Evolutionary conservation across 2,329 filamentous ascomycete genomes (phyloP), one percentile per base, ranked within the genome.

Genomic region (Elsinoe necatrix): DNA sequence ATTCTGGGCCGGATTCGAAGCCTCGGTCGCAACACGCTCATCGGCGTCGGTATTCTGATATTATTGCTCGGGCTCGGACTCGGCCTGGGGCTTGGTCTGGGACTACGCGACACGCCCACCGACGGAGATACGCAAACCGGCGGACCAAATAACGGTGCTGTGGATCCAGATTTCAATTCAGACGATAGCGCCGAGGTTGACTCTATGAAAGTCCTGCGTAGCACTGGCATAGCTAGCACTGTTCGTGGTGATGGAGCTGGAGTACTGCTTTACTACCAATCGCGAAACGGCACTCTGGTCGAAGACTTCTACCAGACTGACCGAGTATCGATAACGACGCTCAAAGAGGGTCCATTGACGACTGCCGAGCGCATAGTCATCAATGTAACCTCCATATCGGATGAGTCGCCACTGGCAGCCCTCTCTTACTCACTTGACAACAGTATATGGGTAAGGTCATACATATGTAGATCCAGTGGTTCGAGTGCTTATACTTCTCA

Each of bases 251-350:
- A 52, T 21, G 31, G 48, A 11, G 31, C 48, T 52, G 48, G 48
- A 34, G 48, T 52, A 5, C 12, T 52, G n/a, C 29, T 52, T 5
- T 52, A 52, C 31, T 52, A 39, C 20, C 48, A 52, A 25, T 27
- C 48, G 3, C 31, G 2, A 12, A 52, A 52, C 14, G 48, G 48
- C 2, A 52, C 29, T 1, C 8, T 52, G 5, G 39, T 39, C 16
- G 48, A 52, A 31, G 48, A 52, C 48, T 52, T 52, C 18, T 52
- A 52, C n/a, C 12, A 29, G 20, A 52, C 29, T n/a, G 20, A 37
- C 16, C n/a, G 31, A 6, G 31, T 52, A 4, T 52, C 48, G 9
- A 5, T 52, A 7, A 34, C 31, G 6, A 39, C 16, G 2, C 34
- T 52, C n/a, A 37, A 35, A 39, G 20, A 31, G 3, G 48, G 48